Percentiles rank a stretch among this genome's conserved stretches.
Conservation (phyloP, 2,329 filamentous ascomycete genomes). For the Penicillium sp. region DNA sequence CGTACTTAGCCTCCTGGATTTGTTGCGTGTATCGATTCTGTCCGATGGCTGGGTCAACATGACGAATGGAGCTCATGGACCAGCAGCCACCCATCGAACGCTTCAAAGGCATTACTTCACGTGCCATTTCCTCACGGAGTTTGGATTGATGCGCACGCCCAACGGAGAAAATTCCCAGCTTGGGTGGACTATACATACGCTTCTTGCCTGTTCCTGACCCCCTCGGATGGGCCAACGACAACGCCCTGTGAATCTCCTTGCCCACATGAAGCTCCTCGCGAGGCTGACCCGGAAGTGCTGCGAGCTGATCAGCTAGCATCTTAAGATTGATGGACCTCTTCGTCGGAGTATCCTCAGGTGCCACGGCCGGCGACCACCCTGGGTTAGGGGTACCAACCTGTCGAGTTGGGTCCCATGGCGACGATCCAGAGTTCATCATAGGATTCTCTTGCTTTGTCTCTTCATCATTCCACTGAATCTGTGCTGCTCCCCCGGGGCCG, state of each 20-base stretch:
- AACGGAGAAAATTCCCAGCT: neutral
- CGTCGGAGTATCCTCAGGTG: neutral
- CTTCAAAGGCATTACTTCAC: neutral
- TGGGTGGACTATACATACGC: neutral
- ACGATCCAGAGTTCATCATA: neutral
- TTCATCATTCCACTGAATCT: neutral
- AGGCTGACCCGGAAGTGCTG: neutral
- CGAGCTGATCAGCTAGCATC: neutral
- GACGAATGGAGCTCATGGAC: neutral
- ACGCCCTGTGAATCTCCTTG: neutral
- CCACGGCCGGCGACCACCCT: neutral
- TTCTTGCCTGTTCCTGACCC: neutral
- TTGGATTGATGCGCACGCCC: neutral
- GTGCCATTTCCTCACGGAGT: neutral
- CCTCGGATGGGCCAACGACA: neutral
- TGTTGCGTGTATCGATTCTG: conserved; percentile 5
- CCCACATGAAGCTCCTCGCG: neutral
- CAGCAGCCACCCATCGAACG: conserved; percentile 7
- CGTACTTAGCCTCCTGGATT: conserved; percentile 5
- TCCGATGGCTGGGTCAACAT: neutral
- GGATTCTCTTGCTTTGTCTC: neutral
- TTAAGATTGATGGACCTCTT: neutral
- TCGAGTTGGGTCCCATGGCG: neutral
- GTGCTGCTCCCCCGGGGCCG: neutral
- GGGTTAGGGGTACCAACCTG: neutral